Evolutionary conservation across 768 basidiomycete genomes (phyloP), one percentile per base, ranked within the genome.

Genomic region (Fistulinella prunicolor): DNA sequence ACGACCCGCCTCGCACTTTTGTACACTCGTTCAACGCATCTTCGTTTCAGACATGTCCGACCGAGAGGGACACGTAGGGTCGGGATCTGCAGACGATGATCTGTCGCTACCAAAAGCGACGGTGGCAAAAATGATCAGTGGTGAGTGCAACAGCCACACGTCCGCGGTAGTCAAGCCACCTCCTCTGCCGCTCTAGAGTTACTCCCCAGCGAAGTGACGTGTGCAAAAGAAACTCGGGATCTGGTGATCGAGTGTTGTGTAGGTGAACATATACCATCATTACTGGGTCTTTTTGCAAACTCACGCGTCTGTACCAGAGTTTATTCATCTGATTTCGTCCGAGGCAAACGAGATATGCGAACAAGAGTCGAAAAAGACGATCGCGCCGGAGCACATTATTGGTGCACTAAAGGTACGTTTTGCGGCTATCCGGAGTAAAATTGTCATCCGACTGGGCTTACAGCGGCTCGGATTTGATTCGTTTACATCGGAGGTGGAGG

Each of bases 331-430:
- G 68, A 87, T 99, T 65, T 95, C 96, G 16, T 92, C 94, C 9
- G 93, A 97, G 65, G 92, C 96, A 44, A 98, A 98, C 66, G 92
- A 97, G 56, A 91, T 97, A 52, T 99, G 96, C 62, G 96, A 98
- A 64, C 86, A 92, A 65, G 94, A 95, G 63, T 91, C 92, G 21
- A 97, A 96, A 75, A 99, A 99, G 75, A 99, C 96, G 1, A 98
- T 99, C 59, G 89, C 93, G 5, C 96, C 96, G 1, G 96, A 99
- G 59, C 96, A 99, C 63, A 94, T 98, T 37, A 86, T 97, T 24
- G 73, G 79, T 20, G 96, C 96, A 6, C 74, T 99, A 47, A 92
- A 92, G 74, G 94, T 89, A 47, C 43, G 76, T 68, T 21, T 19
- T 26, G 35, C 1, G 9, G 23, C 19, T 24, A 39, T 24, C 24